Conservation (phyloP, 208 protist genomes). For the Acanthamoeba quina region DNA sequence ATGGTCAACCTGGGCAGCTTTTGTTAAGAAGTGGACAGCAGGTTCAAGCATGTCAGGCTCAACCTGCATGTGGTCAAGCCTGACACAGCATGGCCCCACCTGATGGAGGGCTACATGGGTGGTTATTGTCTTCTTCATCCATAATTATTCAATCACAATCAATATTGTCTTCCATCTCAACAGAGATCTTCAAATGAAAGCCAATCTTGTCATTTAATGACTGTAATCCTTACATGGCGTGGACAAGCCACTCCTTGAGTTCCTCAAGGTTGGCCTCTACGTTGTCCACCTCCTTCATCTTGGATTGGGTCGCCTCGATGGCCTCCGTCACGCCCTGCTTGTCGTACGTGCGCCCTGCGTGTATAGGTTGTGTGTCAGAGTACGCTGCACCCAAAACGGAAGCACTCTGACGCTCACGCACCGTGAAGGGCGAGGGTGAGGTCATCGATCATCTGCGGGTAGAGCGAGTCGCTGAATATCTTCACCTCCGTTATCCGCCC, state of each 20-base stretch:
- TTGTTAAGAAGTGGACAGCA: too few relatives aligned
- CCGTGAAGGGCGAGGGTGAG: conserved; percentile 18
- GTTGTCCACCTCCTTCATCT: conserved; percentile 4
- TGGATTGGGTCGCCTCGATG: conserved; percentile 17
- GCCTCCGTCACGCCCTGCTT: conserved; percentile 20
- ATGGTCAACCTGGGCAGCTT: too few relatives aligned
- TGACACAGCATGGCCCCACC: too few relatives aligned
- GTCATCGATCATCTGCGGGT: conserved; percentile 66
- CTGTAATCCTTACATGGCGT: neutral
- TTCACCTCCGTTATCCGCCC: conserved; percentile 44
- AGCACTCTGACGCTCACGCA: neutral
- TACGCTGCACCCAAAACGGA: too few relatives aligned
- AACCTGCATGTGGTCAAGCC: too few relatives aligned
- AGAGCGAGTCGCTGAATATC: conserved; percentile 67
- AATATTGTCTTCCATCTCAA: too few relatives aligned
- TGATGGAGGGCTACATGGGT: too few relatives aligned
- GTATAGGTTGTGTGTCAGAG: neutral
- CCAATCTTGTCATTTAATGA: too few relatives aligned
- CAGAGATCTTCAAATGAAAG: too few relatives aligned
- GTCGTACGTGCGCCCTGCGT: conserved; percentile 18
- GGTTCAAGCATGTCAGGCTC: too few relatives aligned
- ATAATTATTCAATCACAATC: too few relatives aligned
- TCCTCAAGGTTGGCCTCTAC: conserved; percentile 9
- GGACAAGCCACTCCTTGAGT: conserved; percentile 68
- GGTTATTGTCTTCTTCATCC: too few relatives aligned